Evolutionary conservation across 1,284 basidiomycete genomes (phyloP), one percentile per base, ranked within the genome.

Genomic region (Fomitopsis palustris): DNA sequence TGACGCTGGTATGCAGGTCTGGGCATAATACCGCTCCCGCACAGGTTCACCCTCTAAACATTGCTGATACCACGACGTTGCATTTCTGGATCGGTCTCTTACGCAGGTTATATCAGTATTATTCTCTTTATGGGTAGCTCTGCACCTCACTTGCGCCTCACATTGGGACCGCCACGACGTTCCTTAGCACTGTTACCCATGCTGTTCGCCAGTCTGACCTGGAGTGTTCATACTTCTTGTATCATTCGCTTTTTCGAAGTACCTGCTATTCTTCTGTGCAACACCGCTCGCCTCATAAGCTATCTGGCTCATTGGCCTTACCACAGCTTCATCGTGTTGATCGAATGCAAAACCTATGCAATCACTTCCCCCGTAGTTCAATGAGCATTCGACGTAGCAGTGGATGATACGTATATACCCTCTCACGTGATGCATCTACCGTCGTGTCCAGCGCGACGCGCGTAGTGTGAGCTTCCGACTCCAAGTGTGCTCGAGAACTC

Each of bases 161-260:
- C 49, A 61, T 23, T 21, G 57, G 53, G 60, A 61, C 56, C 75
- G 79, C 80, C 73, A 72, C 68, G 78, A 82, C 84, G 68, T 80
- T 88, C 84, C 60, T 85, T 87, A 84, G 72, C 65, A 68, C 70
- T 71, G 71, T 67, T 71, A 69, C 67, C 76, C 70, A 74, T 75
- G 74, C 67, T 66, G 65, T 61, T 66, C 66, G 62, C 70, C 65
- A 59, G 54, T 58, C 58, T 64, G 62, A 66, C 62, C 65, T 61
- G 64, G 66, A 67, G 64, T 65, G 61, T 62, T 58, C 56, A 54
- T 64, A 62, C 61, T 70, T 73, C 69, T 70, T 73, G 74, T 78
- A 72, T 71, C 75, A 72, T 75, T 77, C 68, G 61, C 62, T 58
- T 62, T 56, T 64, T 68, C 63, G 63, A 56, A 57, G 51, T 57